Evolutionary conservation across 176 grass and related monocot genomes (phyloP).

Genomic region (Musa schizocarpa): DNA sequence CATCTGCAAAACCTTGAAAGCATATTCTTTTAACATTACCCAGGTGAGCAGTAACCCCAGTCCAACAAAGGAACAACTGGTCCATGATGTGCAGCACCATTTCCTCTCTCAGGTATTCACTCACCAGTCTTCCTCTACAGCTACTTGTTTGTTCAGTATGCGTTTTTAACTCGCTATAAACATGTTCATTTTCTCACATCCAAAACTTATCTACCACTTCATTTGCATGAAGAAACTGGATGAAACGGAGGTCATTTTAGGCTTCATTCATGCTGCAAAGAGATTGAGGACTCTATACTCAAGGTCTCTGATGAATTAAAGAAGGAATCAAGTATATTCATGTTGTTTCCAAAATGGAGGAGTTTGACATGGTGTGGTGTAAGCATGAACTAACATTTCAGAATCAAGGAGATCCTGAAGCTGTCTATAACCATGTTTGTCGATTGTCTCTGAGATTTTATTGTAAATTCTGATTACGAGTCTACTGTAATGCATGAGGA

Average conservation of each 20-base stretch:
- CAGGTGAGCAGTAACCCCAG: constrained; percentile 2
- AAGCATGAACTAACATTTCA: too few relatives aligned
- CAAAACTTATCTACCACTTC: background rate
- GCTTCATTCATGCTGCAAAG: constrained; percentile 5
- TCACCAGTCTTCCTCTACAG: background rate
- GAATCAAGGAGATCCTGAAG: too few relatives aligned
- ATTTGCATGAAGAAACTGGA: constrained; percentile 10
- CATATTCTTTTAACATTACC: too few relatives aligned
- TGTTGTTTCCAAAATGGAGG: too few relatives aligned
- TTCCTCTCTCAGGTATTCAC: constrained; percentile 6
- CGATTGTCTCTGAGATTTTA: too few relatives aligned
- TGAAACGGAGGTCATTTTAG: background rate
- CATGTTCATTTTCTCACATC: too few relatives aligned
- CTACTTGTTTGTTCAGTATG: background rate
- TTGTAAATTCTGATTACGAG: too few relatives aligned
- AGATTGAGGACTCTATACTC: background rate
- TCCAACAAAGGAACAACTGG: constrained; percentile 7
- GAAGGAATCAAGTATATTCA: too few relatives aligned
- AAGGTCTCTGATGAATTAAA: background rate
- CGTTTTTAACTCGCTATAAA: background rate
- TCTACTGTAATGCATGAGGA: too few relatives aligned
- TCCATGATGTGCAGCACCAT: background rate
- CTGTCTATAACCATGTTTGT: too few relatives aligned
- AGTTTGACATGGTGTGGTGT: too few relatives aligned
- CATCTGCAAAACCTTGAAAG: background rate